phyloP scores from a whole-genome alignment of 495 filamentous ascomycete species.

The Hypoxylon fragiforme region DNA sequence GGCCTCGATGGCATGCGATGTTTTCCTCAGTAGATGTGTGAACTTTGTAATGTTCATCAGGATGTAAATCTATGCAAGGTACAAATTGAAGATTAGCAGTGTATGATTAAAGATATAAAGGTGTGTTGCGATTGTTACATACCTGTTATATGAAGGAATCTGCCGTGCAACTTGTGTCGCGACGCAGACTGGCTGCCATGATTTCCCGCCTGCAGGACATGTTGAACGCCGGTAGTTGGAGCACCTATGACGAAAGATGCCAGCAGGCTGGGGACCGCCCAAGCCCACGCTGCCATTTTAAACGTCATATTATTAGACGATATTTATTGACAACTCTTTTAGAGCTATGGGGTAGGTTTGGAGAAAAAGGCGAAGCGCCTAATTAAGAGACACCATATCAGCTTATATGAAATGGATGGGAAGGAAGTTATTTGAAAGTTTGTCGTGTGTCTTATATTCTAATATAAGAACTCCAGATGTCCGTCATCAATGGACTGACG shows the following conservation, averaged over 20 bases:
- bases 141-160: conserved; percentile 97
- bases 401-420: conserved; percentile 20
- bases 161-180: conserved; percentile 66
- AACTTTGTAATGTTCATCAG: conserved; percentile 79
- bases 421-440: not conserved
- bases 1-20: conserved; percentile 75
- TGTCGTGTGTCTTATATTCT: conserved; percentile 16
- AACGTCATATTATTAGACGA: conserved; percentile 29
- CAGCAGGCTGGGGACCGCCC: conserved; percentile 33
- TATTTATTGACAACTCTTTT: conserved; percentile 17
- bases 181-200: conserved; percentile 28
- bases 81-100: conserved; percentile 12
- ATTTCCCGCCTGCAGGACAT: conserved; percentile 30
- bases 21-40: conserved; percentile 70
- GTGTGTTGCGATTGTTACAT: conserved; percentile 34
- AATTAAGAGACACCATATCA: not conserved
- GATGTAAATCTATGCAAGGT: conserved; percentile 73
- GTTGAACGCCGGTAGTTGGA: conserved; percentile 33
- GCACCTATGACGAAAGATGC: conserved; percentile 32
- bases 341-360: conserved; percentile 6
- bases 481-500: conserved; percentile 23
- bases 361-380: conserved; percentile 6
- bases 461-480: conserved; percentile 15
- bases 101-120: conserved; percentile 1
- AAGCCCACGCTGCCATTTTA: conserved; percentile 22